Base-by-base conservation (phyloP, 306 rosid genomes). In the Oemleria cerasiformis region DNA sequence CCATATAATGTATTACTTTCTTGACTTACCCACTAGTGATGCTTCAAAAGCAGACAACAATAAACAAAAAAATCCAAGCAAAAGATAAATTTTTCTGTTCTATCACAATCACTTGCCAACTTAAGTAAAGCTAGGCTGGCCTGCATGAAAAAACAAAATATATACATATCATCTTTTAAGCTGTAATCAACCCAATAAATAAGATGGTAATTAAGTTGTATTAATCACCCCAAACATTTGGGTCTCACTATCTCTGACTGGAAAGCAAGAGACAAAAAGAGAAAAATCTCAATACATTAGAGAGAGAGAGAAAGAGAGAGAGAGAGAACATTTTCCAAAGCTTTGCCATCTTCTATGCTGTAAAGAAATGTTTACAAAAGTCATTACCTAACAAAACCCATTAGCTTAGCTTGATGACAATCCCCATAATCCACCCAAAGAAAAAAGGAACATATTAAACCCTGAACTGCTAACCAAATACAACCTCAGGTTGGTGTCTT, bases 21-120 rank as follows among this genome's bases (percentile, higher is more conserved):
- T 77, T 77, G 74, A 73, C 77, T 83, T 68, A 38, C 43, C 72
- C 66, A 65, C 73, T 68, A 79, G 70, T 72, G 74, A 71, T 82
- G 71, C 67, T 76, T 65, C 47, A 81, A 82, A 62, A 67, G 82
- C 66, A 71, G 49, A 30, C 73, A 48, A 54, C 74, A 34, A 42
- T 61, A 38, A 83, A 64, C 82, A 77, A 16, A 74, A 63, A 79
- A 73, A 77, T 80, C 73, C 34, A 74, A 68, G 10, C 66, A 19
- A 77, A 81, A 75, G 78, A 55, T 44, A 61, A 64, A 77, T 62
- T 68, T 61, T 74, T 71, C 70, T 78, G 77, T 64, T 65, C 36
- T 30, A 78, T 79, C 84, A 77, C 73, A 76, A 65, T 79, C 71
- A 75, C 54, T 60, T 60, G 75, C 78, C 48, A 57, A 74, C 73